Conservation (phyloP, 257 asterid species). For the Lycium barbarum region DNA sequence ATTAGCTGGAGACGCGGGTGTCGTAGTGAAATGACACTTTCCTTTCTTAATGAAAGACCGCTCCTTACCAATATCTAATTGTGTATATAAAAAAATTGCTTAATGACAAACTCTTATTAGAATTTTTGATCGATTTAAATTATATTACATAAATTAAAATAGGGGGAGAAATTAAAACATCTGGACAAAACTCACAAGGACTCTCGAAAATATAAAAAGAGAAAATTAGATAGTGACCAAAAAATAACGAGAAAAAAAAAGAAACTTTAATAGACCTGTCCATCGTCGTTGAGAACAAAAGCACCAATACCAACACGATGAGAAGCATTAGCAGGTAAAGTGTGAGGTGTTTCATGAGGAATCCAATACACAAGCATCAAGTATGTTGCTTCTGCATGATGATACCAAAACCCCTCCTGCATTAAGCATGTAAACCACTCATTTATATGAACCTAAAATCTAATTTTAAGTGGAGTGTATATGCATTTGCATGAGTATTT, state of each 20-base stretch:
- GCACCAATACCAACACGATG: slow-evolving; percentile 95
- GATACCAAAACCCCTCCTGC: slow-evolving; percentile 94
- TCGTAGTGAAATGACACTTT: too few relatives aligned
- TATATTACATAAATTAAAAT: background rate
- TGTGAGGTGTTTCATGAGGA: slow-evolving; percentile 52
- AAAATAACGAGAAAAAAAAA: too few relatives aligned
- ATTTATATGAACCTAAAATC: background rate
- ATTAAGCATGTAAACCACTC: background rate
- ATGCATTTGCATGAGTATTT: slow-evolving; percentile 1
- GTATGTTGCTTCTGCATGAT: slow-evolving; percentile 87
- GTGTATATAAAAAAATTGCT: too few relatives aligned
- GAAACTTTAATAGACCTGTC: slow-evolving; percentile 52
- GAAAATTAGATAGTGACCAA: background rate
- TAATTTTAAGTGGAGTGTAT: background rate
- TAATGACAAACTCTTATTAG: too few relatives aligned
- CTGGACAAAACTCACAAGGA: background rate
- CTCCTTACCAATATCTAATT: too few relatives aligned
- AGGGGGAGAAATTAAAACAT: background rate
- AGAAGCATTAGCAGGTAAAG: slow-evolving; percentile 84
- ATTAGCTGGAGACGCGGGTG: too few relatives aligned
- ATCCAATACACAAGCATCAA: slow-evolving; percentile 95
- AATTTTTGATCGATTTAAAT: background rate
- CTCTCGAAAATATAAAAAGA: background rate
- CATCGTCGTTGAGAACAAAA: slow-evolving; percentile 63
- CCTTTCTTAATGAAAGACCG: too few relatives aligned